Evolutionary conservation across 805 yeast species (phyloP), one percentile per base, ranked within the genome.

Genomic region (Torulaspora indica): DNA sequence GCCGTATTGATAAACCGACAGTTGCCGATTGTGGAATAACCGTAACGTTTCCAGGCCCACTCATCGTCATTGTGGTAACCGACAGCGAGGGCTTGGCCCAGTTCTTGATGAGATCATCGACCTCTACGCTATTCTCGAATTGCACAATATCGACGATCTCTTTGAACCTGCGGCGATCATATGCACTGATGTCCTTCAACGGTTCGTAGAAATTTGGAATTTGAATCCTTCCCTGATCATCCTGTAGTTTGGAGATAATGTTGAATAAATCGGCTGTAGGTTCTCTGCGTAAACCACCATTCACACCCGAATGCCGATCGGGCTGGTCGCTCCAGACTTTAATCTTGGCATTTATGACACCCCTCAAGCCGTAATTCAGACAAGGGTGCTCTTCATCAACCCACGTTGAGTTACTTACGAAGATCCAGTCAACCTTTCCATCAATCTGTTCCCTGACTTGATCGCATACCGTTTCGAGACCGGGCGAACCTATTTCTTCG

Each of bases 281-380:
- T 56, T 91, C 98, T 45, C 84, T 74, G 48, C 79, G 77, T 7
- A 84, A 81, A 47, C 98, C 98, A 40, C 98, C 98, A 66, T 89
- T 95, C 8, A 93, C 93, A 49, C 98, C 98, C 0, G 97, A 87
- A 61, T 93, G 98, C 46, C 95, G 71, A 63, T 93, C 97, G 1
- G 95, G 95, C 47, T 74, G 74, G 51, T 82, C 90, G 40, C 89
- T 79, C 45, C 71, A 69, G 8, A 93, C 73, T 28, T 78, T 78
- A 2, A 93, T 76, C n/a, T 80, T 72, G 1, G 87, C 83, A 64
- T 89, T 85, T 18, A 93, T 73, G 1, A 90, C 91, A 40, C 98
- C 98, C 60, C 98, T 74, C 45, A 93, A 71, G 0, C 98, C 98
- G 66, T 91, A 93, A 60, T 91, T 91, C 55, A 93, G 71, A 63